phyloP scores from a whole-genome alignment of 2,329 filamentous ascomycete genomes.

The Xylaria sp. region DNA sequence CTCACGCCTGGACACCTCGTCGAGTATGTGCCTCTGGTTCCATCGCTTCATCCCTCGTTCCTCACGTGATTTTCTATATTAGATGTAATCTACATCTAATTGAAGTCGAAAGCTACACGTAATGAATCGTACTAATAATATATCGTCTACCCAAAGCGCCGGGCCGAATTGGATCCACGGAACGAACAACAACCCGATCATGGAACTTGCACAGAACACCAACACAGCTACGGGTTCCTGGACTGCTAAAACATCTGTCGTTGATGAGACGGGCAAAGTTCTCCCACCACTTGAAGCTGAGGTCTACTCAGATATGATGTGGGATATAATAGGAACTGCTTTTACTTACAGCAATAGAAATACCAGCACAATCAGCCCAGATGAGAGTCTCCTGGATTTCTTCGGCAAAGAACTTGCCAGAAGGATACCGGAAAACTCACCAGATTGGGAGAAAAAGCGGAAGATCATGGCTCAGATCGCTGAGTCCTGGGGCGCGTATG shows the following conservation, averaged over 20 bases:
- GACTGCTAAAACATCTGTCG: slow-evolving; percentile 65
- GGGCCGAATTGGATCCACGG: slow-evolving; percentile 87
- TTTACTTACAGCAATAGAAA: slow-evolving; percentile 73
- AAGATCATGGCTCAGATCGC: slow-evolving; percentile 62
- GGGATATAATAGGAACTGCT: slow-evolving; percentile 74
- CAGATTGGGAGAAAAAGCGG: slow-evolving; percentile 54
- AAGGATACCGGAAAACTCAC: slow-evolving; percentile 58
- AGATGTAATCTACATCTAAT: not conserved
- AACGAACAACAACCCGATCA: slow-evolving; percentile 74
- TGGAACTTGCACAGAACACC: slow-evolving; percentile 72
- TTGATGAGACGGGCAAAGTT: slow-evolving; percentile 65
- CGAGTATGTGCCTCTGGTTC: slow-evolving; percentile 50
- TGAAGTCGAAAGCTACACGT: not conserved
- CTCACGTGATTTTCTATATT: not conserved
- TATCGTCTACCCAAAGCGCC: slow-evolving; percentile 43
- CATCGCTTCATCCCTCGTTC: not conserved
- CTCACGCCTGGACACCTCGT: slow-evolving; percentile 59
- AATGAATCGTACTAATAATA: slow-evolving; percentile 15
- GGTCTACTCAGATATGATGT: slow-evolving; percentile 65
- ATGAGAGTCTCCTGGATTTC: slow-evolving; percentile 64
- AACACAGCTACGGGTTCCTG: slow-evolving; percentile 59
- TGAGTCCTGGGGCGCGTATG: slow-evolving; percentile 76
- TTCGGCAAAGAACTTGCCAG: slow-evolving; percentile 58
- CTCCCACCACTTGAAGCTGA: slow-evolving; percentile 60
- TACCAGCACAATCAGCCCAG: slow-evolving; percentile 57